Evolutionary conservation across 2,329 filamentous ascomycete species (phyloP).

Genomic region (Aspergillus flavus): DNA sequence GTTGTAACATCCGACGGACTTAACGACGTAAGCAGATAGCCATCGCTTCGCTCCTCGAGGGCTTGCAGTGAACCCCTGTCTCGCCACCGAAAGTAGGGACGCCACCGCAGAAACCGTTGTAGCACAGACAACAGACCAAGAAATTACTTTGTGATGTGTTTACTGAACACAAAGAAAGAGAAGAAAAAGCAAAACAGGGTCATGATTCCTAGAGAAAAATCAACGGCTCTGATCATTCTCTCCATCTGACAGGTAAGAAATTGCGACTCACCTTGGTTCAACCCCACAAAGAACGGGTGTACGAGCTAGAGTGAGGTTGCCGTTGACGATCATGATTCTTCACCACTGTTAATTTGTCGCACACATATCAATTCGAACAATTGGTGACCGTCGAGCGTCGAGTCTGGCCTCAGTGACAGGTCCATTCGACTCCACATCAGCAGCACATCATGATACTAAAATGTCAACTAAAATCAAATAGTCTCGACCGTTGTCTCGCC

Average conservation of each 20-base stretch:
- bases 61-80: slow-evolving; percentile 4
- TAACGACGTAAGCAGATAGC: not conserved
- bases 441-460: slow-evolving; percentile 6
- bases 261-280: not conserved
- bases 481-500: slow-evolving; percentile 19
- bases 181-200: not conserved
- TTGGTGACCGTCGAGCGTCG: not conserved
- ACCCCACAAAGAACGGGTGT: not conserved
- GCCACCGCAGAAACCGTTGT: slow-evolving; percentile 28
- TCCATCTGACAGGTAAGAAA: slow-evolving; percentile 7
- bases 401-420: slow-evolving; percentile 4
- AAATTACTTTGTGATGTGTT: slow-evolving; percentile 4
- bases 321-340: slow-evolving; percentile 5
- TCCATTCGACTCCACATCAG: slow-evolving; percentile 4
- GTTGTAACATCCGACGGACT: not conserved
- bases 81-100: not conserved
- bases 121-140: slow-evolving; percentile 27
- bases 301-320: slow-evolving; percentile 2
- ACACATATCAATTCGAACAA: not conserved
- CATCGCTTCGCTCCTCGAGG: not conserved
- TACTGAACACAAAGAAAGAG: not conserved
- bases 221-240: slow-evolving; percentile 4
- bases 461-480: slow-evolving; percentile 13
- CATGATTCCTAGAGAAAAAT: not conserved
- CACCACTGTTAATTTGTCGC: not conserved